Conservation (phyloP, 2,329 filamentous ascomycete genomes). For the Pseudogymnoascus sp. region DNA sequence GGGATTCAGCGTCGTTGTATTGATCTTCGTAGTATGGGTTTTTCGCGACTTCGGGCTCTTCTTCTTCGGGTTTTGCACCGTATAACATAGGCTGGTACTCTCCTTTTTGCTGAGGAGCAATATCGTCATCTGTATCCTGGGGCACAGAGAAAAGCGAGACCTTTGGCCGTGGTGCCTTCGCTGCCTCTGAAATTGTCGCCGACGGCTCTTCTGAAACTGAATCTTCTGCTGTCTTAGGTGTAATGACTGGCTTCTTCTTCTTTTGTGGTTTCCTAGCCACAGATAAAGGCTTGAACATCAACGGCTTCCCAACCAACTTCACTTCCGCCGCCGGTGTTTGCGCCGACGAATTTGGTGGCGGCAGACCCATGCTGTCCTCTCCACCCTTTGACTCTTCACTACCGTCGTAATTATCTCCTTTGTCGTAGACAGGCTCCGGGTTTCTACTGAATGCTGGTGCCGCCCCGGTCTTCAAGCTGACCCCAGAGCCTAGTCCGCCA, state of each 20-base stretch:
- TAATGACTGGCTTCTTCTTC: conserved; percentile 43
- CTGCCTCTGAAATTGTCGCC: conserved; percentile 13
- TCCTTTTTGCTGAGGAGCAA: conserved; percentile 14
- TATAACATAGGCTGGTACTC: conserved; percentile 48
- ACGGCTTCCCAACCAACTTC: conserved; percentile 60
- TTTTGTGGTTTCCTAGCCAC: conserved; percentile 68
- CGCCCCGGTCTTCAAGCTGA: conserved; percentile 75
- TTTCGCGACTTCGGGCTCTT: conserved; percentile 11
- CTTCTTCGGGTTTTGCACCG: conserved; percentile 15
- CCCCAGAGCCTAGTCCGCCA: conserved; percentile 38
- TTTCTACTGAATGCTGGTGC: conserved; percentile 72
- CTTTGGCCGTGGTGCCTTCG: conserved; percentile 44
- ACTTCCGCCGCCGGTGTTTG: conserved; percentile 52
- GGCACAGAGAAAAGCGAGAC: conserved; percentile 63
- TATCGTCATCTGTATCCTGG: conserved; percentile 26
- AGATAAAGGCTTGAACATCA: conserved; percentile 85
- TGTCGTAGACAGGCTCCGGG: conserved; percentile 20
- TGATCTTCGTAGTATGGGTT: conserved; percentile 24
- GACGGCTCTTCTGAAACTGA: conserved; percentile 4
- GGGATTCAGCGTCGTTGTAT: conserved; percentile 20
- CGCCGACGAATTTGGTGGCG: conserved; percentile 38
- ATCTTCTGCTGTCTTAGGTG: conserved; percentile 13
- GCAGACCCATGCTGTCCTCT: conserved; percentile 28
- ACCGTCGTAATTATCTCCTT: conserved; percentile 17
- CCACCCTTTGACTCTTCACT: conserved; percentile 21